These are phyloP conservation scores for Ascodesmis nigricans DNA, from an alignment of 495 filamentous ascomycete genomes.

Conservation along the genomic window DNA sequence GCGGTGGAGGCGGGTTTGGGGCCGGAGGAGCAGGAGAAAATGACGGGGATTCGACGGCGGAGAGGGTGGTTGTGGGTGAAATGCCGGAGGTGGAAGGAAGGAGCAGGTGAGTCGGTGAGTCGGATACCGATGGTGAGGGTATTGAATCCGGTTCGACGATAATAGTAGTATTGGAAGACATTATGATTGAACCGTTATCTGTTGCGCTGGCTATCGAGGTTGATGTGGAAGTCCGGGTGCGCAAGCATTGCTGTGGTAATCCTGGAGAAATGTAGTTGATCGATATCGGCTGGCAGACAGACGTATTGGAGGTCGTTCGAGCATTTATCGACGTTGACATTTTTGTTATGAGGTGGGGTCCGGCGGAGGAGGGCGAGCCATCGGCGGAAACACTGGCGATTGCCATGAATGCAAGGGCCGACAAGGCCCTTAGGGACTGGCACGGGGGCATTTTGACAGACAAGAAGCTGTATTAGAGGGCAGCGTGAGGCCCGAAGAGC, in stretches of 20 bases:
- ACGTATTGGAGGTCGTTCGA: slow-evolving; percentile 2
- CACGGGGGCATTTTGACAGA: too few species aligned
- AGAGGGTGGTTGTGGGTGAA: slow-evolving; percentile 3
- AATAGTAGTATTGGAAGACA: slow-evolving; percentile 5
- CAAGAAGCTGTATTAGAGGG: too few species aligned
- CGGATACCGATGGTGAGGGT: slow-evolving; percentile 4
- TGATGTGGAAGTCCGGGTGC: slow-evolving; percentile 22
- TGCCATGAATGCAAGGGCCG: too few species aligned
- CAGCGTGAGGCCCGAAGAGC: too few species aligned
- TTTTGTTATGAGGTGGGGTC: too few species aligned
- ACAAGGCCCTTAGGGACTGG: too few species aligned
- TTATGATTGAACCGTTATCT: too few species aligned
- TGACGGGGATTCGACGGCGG: neutral
- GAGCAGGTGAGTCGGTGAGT: slow-evolving; percentile 9
- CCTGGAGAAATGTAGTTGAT: slow-evolving; percentile 66
- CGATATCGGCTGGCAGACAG: slow-evolving; percentile 41
- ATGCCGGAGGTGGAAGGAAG: slow-evolving; percentile 4
- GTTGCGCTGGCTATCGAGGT: slow-evolving; percentile 8
- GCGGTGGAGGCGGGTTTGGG: slow-evolving; percentile 30
- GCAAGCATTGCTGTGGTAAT: slow-evolving; percentile 55
- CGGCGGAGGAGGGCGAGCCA: too few species aligned
- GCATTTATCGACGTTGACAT: neutral
- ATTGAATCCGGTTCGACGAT: slow-evolving; percentile 6
- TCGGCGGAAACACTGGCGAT: too few species aligned
- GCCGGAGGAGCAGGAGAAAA: neutral